These are phyloP conservation scores for Aspergillus jensenii DNA, from an alignment of 2,329 filamentous ascomycete genomes.

Conservation along the genomic window DNA sequence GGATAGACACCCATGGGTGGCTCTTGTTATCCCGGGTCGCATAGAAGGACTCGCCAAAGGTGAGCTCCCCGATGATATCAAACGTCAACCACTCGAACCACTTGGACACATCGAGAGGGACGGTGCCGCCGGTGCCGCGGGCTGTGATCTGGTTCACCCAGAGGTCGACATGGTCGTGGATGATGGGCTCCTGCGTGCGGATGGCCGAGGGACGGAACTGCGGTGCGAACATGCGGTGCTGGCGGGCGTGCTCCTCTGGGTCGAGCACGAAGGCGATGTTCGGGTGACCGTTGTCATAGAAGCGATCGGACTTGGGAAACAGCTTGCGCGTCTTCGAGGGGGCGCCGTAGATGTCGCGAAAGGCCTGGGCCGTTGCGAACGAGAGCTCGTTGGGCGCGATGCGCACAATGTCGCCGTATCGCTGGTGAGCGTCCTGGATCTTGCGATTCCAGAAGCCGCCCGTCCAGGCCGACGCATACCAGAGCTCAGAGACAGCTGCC, in stretches of 20 bases:
- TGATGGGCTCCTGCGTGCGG: background rate
- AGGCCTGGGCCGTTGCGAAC: background rate
- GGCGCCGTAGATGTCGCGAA: background rate
- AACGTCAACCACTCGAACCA: constrained; percentile 9
- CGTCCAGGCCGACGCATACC: background rate
- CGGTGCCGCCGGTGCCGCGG: background rate
- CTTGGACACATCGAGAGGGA: constrained; percentile 11
- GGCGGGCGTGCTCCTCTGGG: background rate
- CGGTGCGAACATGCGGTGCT: background rate
- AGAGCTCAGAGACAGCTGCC: background rate
- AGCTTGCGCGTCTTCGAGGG: background rate
- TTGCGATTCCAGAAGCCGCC: background rate
- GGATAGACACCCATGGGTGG: background rate
- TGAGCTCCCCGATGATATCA: constrained; percentile 9
- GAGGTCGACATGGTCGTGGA: background rate
- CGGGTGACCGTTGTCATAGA: background rate
- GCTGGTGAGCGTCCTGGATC: background rate
- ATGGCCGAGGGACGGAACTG: background rate
- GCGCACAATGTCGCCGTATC: background rate
- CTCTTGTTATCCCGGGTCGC: background rate
- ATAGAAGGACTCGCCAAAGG: constrained; percentile 3
- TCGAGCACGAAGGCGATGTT: background rate
- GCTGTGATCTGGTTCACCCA: background rate
- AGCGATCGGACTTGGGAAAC: constrained; percentile 1
- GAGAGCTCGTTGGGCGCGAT: constrained; percentile 1